Conservation (phyloP, 805 yeast species). For the Sugiyamaella valdiviana region DNA sequence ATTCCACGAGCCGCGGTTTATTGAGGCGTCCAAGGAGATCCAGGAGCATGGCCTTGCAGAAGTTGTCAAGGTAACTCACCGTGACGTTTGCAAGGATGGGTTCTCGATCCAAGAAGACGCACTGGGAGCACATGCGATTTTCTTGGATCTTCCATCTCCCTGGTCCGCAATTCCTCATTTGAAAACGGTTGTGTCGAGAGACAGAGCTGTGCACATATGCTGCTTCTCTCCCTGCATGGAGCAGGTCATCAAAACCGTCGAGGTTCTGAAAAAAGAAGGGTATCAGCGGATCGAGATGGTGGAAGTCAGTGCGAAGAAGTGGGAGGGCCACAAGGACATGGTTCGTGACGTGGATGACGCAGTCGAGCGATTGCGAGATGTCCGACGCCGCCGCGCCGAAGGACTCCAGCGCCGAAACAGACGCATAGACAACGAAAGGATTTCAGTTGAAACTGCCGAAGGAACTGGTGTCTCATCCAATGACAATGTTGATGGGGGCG, state of each 20-base stretch:
- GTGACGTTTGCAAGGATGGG: constrained; percentile 90
- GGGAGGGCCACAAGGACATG: constrained; percentile 91
- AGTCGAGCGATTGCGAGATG: constrained; percentile 69
- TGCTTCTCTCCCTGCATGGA: constrained; percentile 98
- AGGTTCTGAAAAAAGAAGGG: constrained; percentile 63
- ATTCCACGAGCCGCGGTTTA: constrained; percentile 77
- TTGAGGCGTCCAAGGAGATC: constrained; percentile 75
- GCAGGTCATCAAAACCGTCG: constrained; percentile 85
- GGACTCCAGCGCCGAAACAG: constrained; percentile 29
- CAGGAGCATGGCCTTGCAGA: constrained; percentile 57
- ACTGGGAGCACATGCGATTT: constrained; percentile 66
- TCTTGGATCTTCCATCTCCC: constrained; percentile 92
- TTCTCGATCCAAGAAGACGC: constrained; percentile 46
- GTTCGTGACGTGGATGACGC: constrained; percentile 75
- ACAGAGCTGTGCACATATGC: constrained; percentile 63
- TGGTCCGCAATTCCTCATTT: constrained; percentile 90
- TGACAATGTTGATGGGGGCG: constrained; percentile 4
- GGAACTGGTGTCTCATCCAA: constrained; percentile 15
- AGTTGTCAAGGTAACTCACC: constrained; percentile 66
- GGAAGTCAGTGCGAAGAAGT: constrained; percentile 74
- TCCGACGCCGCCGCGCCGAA: constrained; percentile 62
- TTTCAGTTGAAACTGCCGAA: constrained; percentile 1
- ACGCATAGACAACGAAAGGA: constrained; percentile 16
- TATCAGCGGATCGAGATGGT: constrained; percentile 90
- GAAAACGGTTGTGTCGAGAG: constrained; percentile 47